Evolutionary conservation across 2,329 filamentous ascomycete species (phyloP).

Genomic region (Cryphonectria radicalis): DNA sequence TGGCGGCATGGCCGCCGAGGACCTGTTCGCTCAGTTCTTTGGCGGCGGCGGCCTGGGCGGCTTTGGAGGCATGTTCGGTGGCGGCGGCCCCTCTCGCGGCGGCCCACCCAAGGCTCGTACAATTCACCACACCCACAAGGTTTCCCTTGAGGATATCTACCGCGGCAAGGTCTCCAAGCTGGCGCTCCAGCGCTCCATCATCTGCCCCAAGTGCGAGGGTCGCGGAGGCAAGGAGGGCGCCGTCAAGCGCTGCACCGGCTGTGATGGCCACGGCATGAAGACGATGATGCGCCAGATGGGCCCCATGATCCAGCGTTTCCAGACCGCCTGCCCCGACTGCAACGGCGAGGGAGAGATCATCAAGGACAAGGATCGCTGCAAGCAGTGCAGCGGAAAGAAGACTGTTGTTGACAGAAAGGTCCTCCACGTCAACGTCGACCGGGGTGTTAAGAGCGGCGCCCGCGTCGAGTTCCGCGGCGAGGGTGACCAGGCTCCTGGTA

Average conservation of each 20-base stretch:
- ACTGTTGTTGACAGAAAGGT: slow-evolving; percentile 97
- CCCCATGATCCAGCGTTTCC: slow-evolving; percentile 99
- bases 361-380: slow-evolving; percentile 97
- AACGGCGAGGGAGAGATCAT: slow-evolving; percentile 97
- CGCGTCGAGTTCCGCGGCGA: slow-evolving; percentile 98
- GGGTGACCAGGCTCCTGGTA: slow-evolving; percentile 92
- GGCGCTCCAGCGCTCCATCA: slow-evolving; percentile 94
- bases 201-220: slow-evolving; percentile 93
- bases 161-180: slow-evolving; percentile 97
- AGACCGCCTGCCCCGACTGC: slow-evolving; percentile 98
- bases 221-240: slow-evolving; percentile 96
- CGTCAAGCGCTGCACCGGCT: slow-evolving; percentile 90
- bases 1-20: slow-evolving; percentile 91
- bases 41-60: slow-evolving; percentile 73
- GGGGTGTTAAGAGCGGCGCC: slow-evolving; percentile 88
- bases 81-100: slow-evolving; percentile 75
- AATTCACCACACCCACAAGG: slow-evolving; percentile 98
- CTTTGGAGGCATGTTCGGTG: slow-evolving; percentile 79
- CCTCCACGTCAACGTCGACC: slow-evolving; percentile 95
- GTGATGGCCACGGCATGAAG: slow-evolving; percentile 97
- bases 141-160: slow-evolving; percentile 97
- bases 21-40: slow-evolving; percentile 97
- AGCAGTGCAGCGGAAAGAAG: slow-evolving; percentile 96
- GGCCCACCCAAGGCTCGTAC: slow-evolving; percentile 89
- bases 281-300: slow-evolving; percentile 99